These are phyloP conservation scores for Dicorynia guianensis DNA, from an alignment of 306 rosid species.

Conservation along the genomic window DNA sequence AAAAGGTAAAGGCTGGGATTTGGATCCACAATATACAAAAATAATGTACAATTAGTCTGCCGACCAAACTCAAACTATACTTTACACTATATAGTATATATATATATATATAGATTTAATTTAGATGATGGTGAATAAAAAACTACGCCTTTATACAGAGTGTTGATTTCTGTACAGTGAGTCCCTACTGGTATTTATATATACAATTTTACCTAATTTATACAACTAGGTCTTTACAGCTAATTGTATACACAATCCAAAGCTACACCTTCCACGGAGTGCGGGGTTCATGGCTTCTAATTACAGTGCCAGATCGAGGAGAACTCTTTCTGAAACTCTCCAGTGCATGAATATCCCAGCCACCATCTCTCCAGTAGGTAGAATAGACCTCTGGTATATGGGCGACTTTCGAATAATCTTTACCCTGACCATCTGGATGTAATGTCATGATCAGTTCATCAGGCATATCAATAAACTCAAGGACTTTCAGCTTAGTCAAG, in stretches of 20 bases:
- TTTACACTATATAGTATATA: constrained; percentile 18
- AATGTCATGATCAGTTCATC: constrained; percentile 59
- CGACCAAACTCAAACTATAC: neutral
- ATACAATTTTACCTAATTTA: constrained; percentile 4
- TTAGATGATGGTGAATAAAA: constrained; percentile 46
- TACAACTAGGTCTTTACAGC: constrained; percentile 3
- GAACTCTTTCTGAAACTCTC: constrained; percentile 47
- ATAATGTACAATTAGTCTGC: constrained; percentile 9
- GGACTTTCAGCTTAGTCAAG: constrained; percentile 55
- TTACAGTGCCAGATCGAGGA: constrained; percentile 43
- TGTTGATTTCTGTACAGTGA: constrained; percentile 37
- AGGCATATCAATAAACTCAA: constrained; percentile 73
- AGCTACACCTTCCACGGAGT: constrained; percentile 49
- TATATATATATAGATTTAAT: constrained; percentile 6
- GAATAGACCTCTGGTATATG: constrained; percentile 65
- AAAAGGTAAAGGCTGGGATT: constrained; percentile 11
- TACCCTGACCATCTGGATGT: constrained; percentile 50
- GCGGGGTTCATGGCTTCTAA: constrained; percentile 49
- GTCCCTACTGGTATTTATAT: neutral
- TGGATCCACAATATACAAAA: constrained; percentile 8
- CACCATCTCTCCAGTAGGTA: constrained; percentile 71
- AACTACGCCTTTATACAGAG: constrained; percentile 44
- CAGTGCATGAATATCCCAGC: constrained; percentile 65
- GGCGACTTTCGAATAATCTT: constrained; percentile 59
- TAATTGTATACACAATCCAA: neutral